Evolutionary conservation across 768 basidiomycete species (phyloP).

Genomic region (Boletellus sp.): DNA sequence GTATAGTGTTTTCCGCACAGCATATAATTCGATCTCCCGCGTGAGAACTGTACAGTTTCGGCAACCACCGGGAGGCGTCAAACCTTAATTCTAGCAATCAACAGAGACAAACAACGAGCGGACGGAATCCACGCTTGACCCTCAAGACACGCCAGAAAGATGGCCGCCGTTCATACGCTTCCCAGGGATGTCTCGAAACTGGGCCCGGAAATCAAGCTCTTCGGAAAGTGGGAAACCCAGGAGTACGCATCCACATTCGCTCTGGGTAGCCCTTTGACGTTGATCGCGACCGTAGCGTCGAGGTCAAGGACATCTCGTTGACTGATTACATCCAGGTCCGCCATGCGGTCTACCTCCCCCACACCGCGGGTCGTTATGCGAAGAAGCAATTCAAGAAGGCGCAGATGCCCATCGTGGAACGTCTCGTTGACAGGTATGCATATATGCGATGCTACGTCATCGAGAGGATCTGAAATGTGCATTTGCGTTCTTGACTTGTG

Average conservation of each 20-base stretch:
- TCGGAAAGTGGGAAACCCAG: slow-evolving; percentile 98
- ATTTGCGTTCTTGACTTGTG: not conserved
- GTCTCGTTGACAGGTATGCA: slow-evolving; percentile 90
- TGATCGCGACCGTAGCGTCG: slow-evolving; percentile 58
- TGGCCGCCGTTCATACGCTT: slow-evolving; percentile 67
- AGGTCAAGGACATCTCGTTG: slow-evolving; percentile 98
- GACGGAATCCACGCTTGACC: slow-evolving; percentile 12
- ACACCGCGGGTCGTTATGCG: slow-evolving; percentile 98
- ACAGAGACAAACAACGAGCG: slow-evolving; percentile 25
- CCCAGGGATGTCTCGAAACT: slow-evolving; percentile 80
- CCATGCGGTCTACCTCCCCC: slow-evolving; percentile 94
- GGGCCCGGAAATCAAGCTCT: slow-evolving; percentile 89
- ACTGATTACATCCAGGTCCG: slow-evolving; percentile 99
- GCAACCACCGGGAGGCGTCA: slow-evolving; percentile 15
- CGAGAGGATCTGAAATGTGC: not conserved
- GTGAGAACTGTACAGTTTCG: slow-evolving; percentile 30
- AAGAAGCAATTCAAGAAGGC: slow-evolving; percentile 99
- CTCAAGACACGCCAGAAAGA: slow-evolving; percentile 42
- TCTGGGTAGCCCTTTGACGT: not conserved
- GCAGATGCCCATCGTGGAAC: slow-evolving; percentile 99
- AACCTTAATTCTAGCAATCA: slow-evolving; percentile 26
- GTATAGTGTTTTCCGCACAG: slow-evolving; percentile 3
- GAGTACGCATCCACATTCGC: slow-evolving; percentile 57
- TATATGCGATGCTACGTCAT: not conserved
- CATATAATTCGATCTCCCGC: slow-evolving; percentile 6